Conservation (phyloP, 1,284 basidiomycete species). For the Uromyces viciae-fabae region DNA sequence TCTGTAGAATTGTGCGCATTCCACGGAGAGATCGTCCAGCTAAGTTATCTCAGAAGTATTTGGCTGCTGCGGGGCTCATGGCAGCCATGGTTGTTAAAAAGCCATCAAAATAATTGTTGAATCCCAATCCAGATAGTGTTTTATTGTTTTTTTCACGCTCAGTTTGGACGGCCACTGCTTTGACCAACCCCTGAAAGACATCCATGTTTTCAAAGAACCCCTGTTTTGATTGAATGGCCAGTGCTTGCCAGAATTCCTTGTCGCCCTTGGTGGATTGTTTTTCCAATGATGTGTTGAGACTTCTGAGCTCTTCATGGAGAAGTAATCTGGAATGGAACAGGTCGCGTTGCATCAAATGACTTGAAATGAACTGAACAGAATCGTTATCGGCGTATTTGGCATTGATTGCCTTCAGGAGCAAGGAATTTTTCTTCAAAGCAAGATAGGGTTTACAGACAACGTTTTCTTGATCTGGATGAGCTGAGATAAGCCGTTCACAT, state of each 20-base stretch:
- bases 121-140: background rate
- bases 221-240: background rate
- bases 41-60: constrained; percentile 5
- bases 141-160: constrained; percentile 6
- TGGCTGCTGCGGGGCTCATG: constrained; percentile 16
- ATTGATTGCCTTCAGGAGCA: background rate
- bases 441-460: background rate
- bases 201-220: constrained; percentile 1
- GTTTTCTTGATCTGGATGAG: background rate
- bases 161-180: background rate
- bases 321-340: background rate
- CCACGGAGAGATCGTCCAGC: background rate
- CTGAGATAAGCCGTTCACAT: background rate
- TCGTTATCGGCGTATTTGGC: background rate
- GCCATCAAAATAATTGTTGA: background rate
- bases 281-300: background rate
- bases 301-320: background rate
- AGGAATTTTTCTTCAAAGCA: background rate
- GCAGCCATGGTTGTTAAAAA: constrained; percentile 18
- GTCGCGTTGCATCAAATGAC: background rate
- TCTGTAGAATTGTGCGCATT: background rate
- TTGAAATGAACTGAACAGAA: background rate
- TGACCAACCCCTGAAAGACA: constrained; percentile 13
- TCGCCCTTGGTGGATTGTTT: background rate
- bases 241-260: background rate